Percentiles rank a stretch among this genome's conserved stretches.
Evolutionary conservation across 495 filamentous ascomycete species (phyloP).

Genomic region (Oleoguttula mirabilis): DNA sequence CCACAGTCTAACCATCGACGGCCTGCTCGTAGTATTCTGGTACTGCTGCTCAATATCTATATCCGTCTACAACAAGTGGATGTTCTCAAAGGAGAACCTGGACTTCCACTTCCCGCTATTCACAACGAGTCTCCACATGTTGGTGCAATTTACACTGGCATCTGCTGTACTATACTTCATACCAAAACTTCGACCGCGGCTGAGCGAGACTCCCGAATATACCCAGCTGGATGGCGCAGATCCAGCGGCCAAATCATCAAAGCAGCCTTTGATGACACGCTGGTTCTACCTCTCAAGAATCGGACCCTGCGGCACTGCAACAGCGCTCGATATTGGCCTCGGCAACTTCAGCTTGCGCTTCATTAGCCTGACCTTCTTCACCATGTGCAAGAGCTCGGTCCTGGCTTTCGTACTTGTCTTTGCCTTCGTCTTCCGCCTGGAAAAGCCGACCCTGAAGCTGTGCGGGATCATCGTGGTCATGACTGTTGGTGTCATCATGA

Average conservation of each 20-base stretch:
- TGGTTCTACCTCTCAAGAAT: conserved; percentile 88
- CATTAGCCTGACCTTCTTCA: conserved; percentile 94
- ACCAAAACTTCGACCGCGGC: conserved; percentile 63
- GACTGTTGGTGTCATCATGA: conserved; percentile 94
- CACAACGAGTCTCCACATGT: conserved; percentile 90
- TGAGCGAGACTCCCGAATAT: conserved; percentile 18
- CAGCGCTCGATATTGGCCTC: conserved; percentile 89
- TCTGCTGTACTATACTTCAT: conserved; percentile 68
- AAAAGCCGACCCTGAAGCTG: conserved; percentile 72
- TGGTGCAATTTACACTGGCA: conserved; percentile 83
- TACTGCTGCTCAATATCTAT: conserved; percentile 81
- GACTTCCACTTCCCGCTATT: conserved; percentile 93
- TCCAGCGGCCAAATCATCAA: conserved; percentile 36
- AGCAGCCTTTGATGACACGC: conserved; percentile 73
- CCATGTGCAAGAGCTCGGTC: conserved; percentile 99
- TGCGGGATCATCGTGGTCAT: conserved; percentile 81
- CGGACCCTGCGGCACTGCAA: conserved; percentile 84
- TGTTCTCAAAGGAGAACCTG: conserved; percentile 78
- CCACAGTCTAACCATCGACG: conserved; percentile 57
- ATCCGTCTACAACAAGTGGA: conserved; percentile 99
- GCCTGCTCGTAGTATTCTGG: conserved; percentile 71
- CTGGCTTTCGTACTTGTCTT: conserved; percentile 92
- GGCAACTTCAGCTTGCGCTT: conserved; percentile 94
- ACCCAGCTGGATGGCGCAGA: conserved; percentile 34
- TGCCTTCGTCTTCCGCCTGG: conserved; percentile 87